These are phyloP conservation scores for Aspergillus hiratsukae DNA, from an alignment of 2,329 filamentous ascomycete species.

Conservation along the genomic window DNA sequence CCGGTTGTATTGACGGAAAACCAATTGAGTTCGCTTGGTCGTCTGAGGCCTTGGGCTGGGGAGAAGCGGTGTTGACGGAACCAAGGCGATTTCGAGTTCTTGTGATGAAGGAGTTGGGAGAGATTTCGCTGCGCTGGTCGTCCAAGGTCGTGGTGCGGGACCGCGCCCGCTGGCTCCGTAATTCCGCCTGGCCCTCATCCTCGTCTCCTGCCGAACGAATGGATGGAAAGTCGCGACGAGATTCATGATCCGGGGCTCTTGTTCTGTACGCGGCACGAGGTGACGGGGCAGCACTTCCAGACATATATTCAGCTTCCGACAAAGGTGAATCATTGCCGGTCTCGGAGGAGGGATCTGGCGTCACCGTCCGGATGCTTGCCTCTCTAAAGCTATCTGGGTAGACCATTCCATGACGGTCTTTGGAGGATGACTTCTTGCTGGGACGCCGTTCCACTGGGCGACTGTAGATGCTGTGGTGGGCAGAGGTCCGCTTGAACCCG, in stretches of 20 bases:
- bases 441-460: constrained; percentile 41
- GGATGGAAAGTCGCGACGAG: constrained; percentile 27
- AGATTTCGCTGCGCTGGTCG: constrained; percentile 38
- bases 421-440: constrained; percentile 46
- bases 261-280: constrained; percentile 34
- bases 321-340: constrained; percentile 34
- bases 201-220: constrained; percentile 31
- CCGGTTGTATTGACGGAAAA: constrained; percentile 45
- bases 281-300: constrained; percentile 30
- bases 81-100: constrained; percentile 35
- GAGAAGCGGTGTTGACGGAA: constrained; percentile 36
- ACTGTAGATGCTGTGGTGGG: constrained; percentile 34
- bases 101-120: constrained; percentile 28
- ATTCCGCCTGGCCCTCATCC: constrained; percentile 29
- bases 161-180: constrained; percentile 33
- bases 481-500: constrained; percentile 38
- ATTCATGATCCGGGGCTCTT: constrained; percentile 30
- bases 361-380: constrained; percentile 43
- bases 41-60: constrained; percentile 34
- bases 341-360: constrained; percentile 39
- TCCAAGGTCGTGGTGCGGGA: constrained; percentile 41
- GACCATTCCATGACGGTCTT: constrained; percentile 43
- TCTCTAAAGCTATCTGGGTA: constrained; percentile 45
- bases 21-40: constrained; percentile 43
- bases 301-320: constrained; percentile 34